Base-by-base conservation (phyloP, 2,329 filamentous ascomycete species). In the Emydomyces testavorans region DNA sequence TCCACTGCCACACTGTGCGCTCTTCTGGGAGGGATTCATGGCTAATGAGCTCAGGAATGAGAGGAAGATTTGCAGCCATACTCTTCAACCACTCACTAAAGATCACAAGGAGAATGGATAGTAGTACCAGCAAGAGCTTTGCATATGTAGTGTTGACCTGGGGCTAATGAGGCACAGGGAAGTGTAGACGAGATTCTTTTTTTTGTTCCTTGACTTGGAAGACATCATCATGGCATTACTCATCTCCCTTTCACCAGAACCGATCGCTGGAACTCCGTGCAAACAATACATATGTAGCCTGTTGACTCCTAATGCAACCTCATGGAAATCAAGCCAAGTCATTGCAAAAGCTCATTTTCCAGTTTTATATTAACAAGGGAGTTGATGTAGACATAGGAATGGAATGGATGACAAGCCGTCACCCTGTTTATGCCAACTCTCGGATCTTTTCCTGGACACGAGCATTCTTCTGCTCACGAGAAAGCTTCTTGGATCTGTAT, bases 391-490 rank as follows among this genome's bases (percentile, higher is more conserved):
- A 29, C 24, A 28, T 35, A 13, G 16, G 15, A 8, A 24, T 39
- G n/a, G 15, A 16, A 45, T 26, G 11, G 24, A 42, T 15, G n/a
- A 35, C 31, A 44, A 34, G n/a, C n/a, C n/a, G n/a, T n/a, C n/a
- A n/a, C n/a, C n/a, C n/a, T n/a, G 57, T 58, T 65, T 68, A 71
- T 54, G 68, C 65, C 54, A 94, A 77, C 73, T 83, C 77, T 67
- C 83, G 80, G 75, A 98, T 98, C 79, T 85, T 93, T 69, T 82
- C 79, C 81, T 93, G 79, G 71, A 98, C 79, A 60, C 82, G 79
- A 71, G 81, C 76, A 68, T 83, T 73, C 76, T 82, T 87, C 85
- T 96, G 75, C 48, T 78, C 88, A 77, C 82, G 83, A 70, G 78
- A 82, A 60, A 88, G 78, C 81, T 94, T 94, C 63, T 64, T 62